Conservation (phyloP, 163 green algal genomes). For the Prototheca cutis region DNA sequence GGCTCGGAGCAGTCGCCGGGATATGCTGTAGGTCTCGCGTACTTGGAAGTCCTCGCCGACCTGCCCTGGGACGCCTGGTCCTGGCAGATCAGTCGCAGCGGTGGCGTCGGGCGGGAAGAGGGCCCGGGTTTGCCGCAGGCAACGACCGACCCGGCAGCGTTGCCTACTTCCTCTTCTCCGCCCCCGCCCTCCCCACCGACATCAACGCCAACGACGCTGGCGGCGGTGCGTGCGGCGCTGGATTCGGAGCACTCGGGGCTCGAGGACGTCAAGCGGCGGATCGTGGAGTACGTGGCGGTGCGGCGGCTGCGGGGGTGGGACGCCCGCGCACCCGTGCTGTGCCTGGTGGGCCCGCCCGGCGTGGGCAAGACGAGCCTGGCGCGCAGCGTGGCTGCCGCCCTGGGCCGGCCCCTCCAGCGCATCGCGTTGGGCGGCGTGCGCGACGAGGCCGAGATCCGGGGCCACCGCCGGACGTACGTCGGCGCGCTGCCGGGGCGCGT, state of each 20-base stretch:
- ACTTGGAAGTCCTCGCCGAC: conserved; percentile 73
- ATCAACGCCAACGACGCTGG: conserved; percentile 35
- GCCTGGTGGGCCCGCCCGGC: conserved; percentile 74
- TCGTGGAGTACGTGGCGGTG: conserved; percentile 75
- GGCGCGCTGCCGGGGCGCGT: conserved; percentile 76
- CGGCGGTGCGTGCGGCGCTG: conserved; percentile 38
- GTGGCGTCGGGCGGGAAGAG: not conserved
- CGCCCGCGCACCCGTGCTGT: conserved; percentile 68
- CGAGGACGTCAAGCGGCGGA: conserved; percentile 67
- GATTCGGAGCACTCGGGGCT: conserved; percentile 59
- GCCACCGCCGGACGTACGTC: conserved; percentile 85
- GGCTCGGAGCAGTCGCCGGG: conserved; percentile 42
- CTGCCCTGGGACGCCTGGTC: conserved; percentile 59
- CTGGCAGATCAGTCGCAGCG: not conserved
- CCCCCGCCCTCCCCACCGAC: not conserved
- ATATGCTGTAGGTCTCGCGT: conserved; percentile 47
- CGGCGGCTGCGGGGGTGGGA: conserved; percentile 40
- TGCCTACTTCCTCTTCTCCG: not conserved
- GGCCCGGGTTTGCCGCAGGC: not conserved
- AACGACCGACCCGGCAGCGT: not conserved
- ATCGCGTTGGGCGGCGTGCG: conserved; percentile 71
- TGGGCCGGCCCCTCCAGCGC: conserved; percentile 50
- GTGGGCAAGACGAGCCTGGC: conserved; percentile 73
- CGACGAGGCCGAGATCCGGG: conserved; percentile 81
- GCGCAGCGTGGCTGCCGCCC: conserved; percentile 38